phyloP scores from a whole-genome alignment of 2,329 filamentous ascomycete genomes.

The Sporothrix sp. region DNA sequence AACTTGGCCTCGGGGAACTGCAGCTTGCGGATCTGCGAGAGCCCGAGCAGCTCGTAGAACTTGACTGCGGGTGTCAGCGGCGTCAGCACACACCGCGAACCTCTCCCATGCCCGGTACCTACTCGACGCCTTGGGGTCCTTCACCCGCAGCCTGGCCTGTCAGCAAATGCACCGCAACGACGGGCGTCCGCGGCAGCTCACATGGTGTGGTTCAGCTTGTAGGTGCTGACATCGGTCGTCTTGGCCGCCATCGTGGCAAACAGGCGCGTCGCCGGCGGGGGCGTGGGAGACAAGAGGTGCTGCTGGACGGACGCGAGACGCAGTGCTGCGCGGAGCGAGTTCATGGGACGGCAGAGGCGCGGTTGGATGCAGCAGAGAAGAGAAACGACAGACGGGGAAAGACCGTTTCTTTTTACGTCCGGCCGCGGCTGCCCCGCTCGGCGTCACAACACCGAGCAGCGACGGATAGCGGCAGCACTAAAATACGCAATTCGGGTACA shows the following conservation, averaged over 20 bases:
- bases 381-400: too few relatives aligned
- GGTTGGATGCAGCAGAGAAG: too few relatives aligned
- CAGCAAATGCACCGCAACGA: neutral
- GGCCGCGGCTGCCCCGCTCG: too few relatives aligned
- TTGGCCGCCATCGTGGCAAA: slow-evolving; percentile 46
- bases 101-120: slow-evolving; percentile 20
- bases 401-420: too few relatives aligned
- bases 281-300: neutral
- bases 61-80: slow-evolving; percentile 51
- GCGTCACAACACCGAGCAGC: too few relatives aligned
- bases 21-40: slow-evolving; percentile 73
- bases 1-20: slow-evolving; percentile 83
- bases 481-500: too few relatives aligned
- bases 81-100: neutral
- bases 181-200: slow-evolving; percentile 25
- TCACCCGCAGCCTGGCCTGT: slow-evolving; percentile 68
- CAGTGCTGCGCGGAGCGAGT: neutral
- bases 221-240: slow-evolving; percentile 63
- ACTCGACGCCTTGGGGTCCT: slow-evolving; percentile 78
- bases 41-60: slow-evolving; percentile 88
- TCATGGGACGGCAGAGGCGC: neutral
- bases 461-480: too few relatives aligned
- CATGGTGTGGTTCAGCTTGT: slow-evolving; percentile 90
- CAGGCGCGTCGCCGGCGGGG: neutral
- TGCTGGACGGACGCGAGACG: slow-evolving; percentile 3